Conservation (phyloP, 805 yeast genomes). For the Candida nemodendra region DNA sequence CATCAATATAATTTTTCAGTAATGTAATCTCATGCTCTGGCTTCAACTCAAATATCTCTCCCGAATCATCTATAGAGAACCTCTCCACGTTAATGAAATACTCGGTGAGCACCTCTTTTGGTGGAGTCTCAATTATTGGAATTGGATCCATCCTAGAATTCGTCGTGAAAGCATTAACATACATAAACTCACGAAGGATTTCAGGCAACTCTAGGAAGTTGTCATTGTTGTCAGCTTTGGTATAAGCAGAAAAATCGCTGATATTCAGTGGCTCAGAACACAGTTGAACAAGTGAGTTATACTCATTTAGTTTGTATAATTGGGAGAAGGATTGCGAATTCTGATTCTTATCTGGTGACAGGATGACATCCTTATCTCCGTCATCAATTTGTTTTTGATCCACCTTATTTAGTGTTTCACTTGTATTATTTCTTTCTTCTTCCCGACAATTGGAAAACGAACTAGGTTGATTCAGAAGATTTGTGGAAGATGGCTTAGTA, state of each 20-base stretch:
- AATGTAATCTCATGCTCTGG: conserved; percentile 25
- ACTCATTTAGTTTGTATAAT: conserved; percentile 2
- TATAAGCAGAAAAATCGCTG: conserved; percentile 9
- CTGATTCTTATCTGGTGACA: too few species aligned
- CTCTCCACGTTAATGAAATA: conserved; percentile 13
- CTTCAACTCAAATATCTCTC: conserved; percentile 1
- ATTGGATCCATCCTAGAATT: conserved; percentile 3
- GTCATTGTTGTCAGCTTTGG: conserved; percentile 1
- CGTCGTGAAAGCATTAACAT: conserved; percentile 29
- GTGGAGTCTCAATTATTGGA: conserved; percentile 5
- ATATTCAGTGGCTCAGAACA: conserved; percentile 9
- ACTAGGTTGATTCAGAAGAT: too few species aligned
- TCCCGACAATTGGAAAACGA: too few species aligned
- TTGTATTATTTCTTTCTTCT: too few species aligned
- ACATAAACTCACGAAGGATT: conserved; percentile 37
- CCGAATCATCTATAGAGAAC: conserved; percentile 2
- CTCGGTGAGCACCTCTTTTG: conserved; percentile 9
- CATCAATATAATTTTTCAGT: conserved; percentile 32
- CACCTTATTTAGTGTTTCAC: too few species aligned
- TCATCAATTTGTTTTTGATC: too few species aligned
- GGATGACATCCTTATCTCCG: too few species aligned
- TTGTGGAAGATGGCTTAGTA: too few species aligned
- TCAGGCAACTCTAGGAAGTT: conserved; percentile 25
- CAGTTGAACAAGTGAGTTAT: conserved; percentile 4
- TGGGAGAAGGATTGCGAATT: too few species aligned